A percentile compares a stretch with the other conserved stretches of the same genome.
These are phyloP conservation scores for Saposhnikovia divaricata DNA, from an alignment of 129 eudicot genomes.

Conservation along the genomic window DNA sequence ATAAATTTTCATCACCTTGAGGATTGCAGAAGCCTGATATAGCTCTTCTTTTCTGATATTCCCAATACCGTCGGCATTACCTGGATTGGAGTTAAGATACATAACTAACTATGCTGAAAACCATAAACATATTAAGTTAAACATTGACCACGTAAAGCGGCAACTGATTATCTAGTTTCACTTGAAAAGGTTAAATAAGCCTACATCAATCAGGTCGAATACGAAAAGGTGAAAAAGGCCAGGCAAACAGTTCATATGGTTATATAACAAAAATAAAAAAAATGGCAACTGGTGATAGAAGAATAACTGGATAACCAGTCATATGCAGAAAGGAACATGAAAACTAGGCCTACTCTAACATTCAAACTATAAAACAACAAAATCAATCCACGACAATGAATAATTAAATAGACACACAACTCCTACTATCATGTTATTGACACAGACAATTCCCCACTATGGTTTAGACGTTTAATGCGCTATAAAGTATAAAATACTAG, in stretches of 20 bases:
- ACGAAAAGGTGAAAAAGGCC: not conserved
- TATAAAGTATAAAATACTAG: not conserved
- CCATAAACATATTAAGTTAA: not conserved
- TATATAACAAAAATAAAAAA: not conserved
- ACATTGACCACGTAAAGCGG: not conserved
- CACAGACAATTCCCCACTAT: not conserved
- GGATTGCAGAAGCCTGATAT: conserved; percentile 53
- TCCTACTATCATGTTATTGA: not conserved
- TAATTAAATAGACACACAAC: not conserved
- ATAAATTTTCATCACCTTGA: conserved; percentile 46
- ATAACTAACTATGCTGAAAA: not conserved
- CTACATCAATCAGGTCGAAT: not conserved
- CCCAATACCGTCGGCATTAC: conserved; percentile 85
- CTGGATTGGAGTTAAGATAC: conserved; percentile 23
- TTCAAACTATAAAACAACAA: not conserved
- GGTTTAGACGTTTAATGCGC: not conserved
- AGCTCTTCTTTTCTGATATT: conserved; percentile 72
- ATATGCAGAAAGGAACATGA: not conserved
- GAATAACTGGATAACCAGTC: not conserved
- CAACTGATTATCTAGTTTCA: not conserved
- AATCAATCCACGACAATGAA: not conserved
- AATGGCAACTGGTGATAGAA: not conserved
- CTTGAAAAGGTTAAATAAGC: not conserved
- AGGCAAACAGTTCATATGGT: not conserved
- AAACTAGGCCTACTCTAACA: not conserved